Base-by-base conservation (phyloP, 306 rosid genomes). In the Ochetophila trinervis region DNA sequence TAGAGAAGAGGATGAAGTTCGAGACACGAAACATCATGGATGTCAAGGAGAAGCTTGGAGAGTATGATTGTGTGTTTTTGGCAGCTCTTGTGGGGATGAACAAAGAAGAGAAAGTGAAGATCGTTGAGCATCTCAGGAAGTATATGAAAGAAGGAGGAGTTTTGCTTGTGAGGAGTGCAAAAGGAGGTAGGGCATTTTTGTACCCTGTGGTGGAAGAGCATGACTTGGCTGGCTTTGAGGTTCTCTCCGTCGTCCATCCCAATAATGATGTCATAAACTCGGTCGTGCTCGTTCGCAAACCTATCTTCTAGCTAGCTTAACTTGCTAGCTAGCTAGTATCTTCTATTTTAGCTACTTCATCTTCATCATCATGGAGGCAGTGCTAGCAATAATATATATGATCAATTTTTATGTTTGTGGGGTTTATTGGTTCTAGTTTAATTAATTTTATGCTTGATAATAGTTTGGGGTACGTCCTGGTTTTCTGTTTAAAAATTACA, bases 21-120 rank as follows among this genome's bases (percentile, higher is more conserved):
- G 85, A 63, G 71, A 81, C 94, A 2, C 48, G 52, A 5, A 86
- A 87, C 53, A 62, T 83, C 4, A 76, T 76, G 90, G 84, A 90
- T 7, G 74, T 83, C 53, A 62, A 22, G 5, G 91, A 85, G 80
- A 71, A 48, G 62, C 69, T 90, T 27, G 89, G 68, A 16, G 68
- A 78, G n/a, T 90, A 90, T 63, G 95, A 90, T 17, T 87, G 89
- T 74, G 72, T 87, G 32, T 76, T 89, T 53, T 62, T 90, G 83
- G 96, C 95, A 5, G 91, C 96, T 52, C 83, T 87, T 42, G 96
- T 90, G 60, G 91, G 96, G 0, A 66, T 85, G 85, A 74, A 20
- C 8, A 87, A 67, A 55, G 80, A 82, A 50, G 81, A 67, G 22
- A 90, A 90, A 68, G 47, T 71, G 36, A 85, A 79, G 85, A 76